These are phyloP conservation scores for Phialophora chinensis DNA, from an alignment of 2,329 filamentous ascomycete genomes.

Conservation along the genomic window DNA sequence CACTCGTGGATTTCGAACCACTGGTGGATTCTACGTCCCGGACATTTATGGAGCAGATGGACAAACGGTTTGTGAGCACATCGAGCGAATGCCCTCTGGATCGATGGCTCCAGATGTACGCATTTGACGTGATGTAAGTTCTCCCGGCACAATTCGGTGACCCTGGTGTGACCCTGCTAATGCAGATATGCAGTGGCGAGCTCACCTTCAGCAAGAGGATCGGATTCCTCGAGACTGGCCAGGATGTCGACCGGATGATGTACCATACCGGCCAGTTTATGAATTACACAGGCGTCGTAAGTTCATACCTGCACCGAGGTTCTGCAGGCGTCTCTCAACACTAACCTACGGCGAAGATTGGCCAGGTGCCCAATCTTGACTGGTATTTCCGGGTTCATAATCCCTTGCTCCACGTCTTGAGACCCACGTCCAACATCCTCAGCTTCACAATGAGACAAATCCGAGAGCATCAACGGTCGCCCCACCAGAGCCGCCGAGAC, in stretches of 20 bases:
- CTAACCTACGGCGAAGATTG: neutral
- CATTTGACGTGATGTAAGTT: conserved; percentile 70
- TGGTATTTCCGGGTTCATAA: conserved; percentile 70
- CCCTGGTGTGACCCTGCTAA: too few species aligned
- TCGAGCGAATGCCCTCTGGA: conserved; percentile 20
- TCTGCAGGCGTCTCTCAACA: too few species aligned
- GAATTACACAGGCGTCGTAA: conserved; percentile 27
- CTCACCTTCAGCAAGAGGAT: conserved; percentile 64
- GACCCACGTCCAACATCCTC: conserved; percentile 64
- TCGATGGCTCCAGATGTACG: conserved; percentile 76
- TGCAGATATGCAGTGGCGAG: neutral
- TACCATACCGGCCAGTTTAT: conserved; percentile 12
- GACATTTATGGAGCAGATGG: conserved; percentile 63
- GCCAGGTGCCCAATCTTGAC: conserved; percentile 27
- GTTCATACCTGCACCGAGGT: too few species aligned
- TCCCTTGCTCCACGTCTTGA: conserved; percentile 58
- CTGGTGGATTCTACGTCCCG: conserved; percentile 22
- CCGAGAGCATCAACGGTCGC: conserved; percentile 65
- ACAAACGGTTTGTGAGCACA: conserved; percentile 7
- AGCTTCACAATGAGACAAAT: conserved; percentile 15
- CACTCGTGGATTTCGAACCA: conserved; percentile 25
- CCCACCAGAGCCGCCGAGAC: conserved; percentile 42
- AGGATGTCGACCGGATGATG: conserved; percentile 65
- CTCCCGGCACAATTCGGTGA: too few species aligned
- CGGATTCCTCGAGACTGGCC: conserved; percentile 74